Base-by-base conservation (phyloP, 73 alveolate species). In the Symbiodinium natans region DNA sequence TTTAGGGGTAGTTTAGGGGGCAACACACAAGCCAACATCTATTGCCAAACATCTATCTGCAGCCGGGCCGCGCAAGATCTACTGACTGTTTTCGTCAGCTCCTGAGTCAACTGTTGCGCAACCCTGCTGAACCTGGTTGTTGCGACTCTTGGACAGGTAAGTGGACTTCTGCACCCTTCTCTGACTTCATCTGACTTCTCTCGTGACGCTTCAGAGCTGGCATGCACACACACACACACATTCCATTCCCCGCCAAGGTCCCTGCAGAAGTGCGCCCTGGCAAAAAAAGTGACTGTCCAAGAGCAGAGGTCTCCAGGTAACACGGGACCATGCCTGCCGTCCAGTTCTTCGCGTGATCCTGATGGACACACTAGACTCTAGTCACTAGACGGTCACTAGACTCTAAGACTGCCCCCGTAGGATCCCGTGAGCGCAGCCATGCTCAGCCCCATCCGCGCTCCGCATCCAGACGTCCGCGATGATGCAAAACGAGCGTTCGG, bases 391-490 rank as follows among this genome's bases (percentile, higher is more conserved):
- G 59, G 13, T 13, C 13, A 46, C 59, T 46, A 46, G 6, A 46
- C 21, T 46, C 6, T 46, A 46, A 9, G 13, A 46, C 13, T 9
- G 13, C 59, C 6, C 6, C 13, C 6, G 13, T 46, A 13, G 59
- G 6, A 46, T 13, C 6, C 13, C 59, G 13, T 46, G 59, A 46
- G n/a, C n/a, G n/a, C n/a, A n/a, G n/a, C n/a, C n/a, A n/a, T 52
- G 71, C 71, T 52, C 71, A 29, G 71, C 80, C 29, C 33, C 27
- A 36, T 25, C 10, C 27, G 80, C 80, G 80, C 84, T 54, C 94
- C 94, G 94, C 41, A 34, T 87, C 94, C 11, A 87, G 94, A 36
- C 94, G 94, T 59, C 94, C 94, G 83, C 94, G 94, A 59, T 87
- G 94, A 75, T 87, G 75, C 29, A 87, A 38, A 29, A 87, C 94